Base-by-base conservation (phyloP, 2,329 filamentous ascomycete genomes). In the Penicillium vulpinum region DNA sequence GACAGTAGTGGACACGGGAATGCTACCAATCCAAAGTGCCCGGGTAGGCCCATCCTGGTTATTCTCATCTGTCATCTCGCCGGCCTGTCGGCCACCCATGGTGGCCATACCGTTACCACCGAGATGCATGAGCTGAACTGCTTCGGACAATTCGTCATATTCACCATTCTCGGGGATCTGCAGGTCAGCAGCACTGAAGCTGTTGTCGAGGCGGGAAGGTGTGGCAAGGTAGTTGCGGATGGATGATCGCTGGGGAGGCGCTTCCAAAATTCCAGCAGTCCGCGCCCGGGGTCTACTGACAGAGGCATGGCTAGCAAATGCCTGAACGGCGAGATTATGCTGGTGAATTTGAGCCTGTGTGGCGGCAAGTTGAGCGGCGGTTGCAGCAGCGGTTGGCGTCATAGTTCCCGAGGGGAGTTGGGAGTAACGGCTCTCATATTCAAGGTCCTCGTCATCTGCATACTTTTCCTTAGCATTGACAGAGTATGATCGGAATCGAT, bases 401-500 rank as follows among this genome's bases (percentile, higher is more conserved):
- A 86, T 72, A 3, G 81, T 80, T 24, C 85, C 85, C 51, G 83
- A 85, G 61, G 85, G 84, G 52, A 80, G 73, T 50, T 78, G 77
- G 43, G 82, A 81, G 68, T 86, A 86, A 55, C 79, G 77, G 46
- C 75, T 76, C 83, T 87, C 73, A 58, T 89, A 91, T 16, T 90
- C 88, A 58, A 92, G 89, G 26, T 92, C 88, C 51, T 95, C 92
- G 45, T 91, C 88, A 67, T 95, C 91, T 2, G 90, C 92, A 68
- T 97, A 97, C 74, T 94, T 95, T 73, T 97, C 93, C 76, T 96
- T 97, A 54, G 96, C 95, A 75, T 99, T 99, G 63, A 99, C 94
- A 0, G 94, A 99, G 75, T 97, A 97, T 2, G 94, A 99, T 45
- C 94, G 87, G 81, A 97, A 96, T 51, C 94, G 87, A 73, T 90